A percentile compares a stretch with the other conserved stretches of the same genome.
Evolutionary conservation across 2,329 filamentous ascomycete species (phyloP).

Genomic region (Dothideomycetidae sp.): DNA sequence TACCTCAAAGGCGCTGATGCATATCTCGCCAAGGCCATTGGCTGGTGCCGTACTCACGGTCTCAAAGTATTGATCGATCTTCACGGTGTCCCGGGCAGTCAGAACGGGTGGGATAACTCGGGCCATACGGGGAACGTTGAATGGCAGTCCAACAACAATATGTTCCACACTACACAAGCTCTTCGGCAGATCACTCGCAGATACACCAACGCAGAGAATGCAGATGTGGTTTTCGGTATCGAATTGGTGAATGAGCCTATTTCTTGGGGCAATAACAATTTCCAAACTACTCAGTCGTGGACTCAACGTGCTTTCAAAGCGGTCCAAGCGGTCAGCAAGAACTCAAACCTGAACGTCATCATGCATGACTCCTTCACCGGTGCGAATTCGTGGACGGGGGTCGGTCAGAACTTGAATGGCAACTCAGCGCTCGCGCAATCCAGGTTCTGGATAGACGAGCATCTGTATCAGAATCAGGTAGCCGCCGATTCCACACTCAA

Average conservation of each 20-base stretch:
- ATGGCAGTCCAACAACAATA: conserved; percentile 15
- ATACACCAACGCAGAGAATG: conserved; percentile 25
- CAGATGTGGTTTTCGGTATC: conserved; percentile 30
- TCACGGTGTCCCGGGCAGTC: conserved; percentile 75
- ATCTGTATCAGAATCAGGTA: conserved; percentile 32
- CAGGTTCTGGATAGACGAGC: conserved; percentile 29
- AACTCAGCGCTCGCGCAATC: conserved; percentile 19
- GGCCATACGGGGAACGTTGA: conserved; percentile 11
- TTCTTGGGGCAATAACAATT: conserved; percentile 23
- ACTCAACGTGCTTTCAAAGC: conserved; percentile 22
- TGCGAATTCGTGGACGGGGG: conserved; percentile 20
- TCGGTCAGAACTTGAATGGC: conserved; percentile 16
- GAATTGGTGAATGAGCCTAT: conserved; percentile 33
- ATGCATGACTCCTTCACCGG: conserved; percentile 28
- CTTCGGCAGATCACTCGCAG: conserved; percentile 27
- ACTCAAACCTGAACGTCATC: conserved; percentile 23
- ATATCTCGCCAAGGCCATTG: conserved; percentile 28
- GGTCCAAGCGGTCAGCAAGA: conserved; percentile 20
- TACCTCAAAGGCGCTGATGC: conserved; percentile 34
- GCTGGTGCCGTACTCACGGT: conserved; percentile 18
- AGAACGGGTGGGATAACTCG: conserved; percentile 14
- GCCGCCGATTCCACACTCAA: conserved; percentile 23
- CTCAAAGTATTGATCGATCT: conserved; percentile 36
- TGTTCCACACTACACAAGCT: conserved; percentile 24
- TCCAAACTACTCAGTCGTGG: conserved; percentile 24